Conservation (phyloP, 495 filamentous ascomycete genomes). For the Hypoxylon perforatum region DNA sequence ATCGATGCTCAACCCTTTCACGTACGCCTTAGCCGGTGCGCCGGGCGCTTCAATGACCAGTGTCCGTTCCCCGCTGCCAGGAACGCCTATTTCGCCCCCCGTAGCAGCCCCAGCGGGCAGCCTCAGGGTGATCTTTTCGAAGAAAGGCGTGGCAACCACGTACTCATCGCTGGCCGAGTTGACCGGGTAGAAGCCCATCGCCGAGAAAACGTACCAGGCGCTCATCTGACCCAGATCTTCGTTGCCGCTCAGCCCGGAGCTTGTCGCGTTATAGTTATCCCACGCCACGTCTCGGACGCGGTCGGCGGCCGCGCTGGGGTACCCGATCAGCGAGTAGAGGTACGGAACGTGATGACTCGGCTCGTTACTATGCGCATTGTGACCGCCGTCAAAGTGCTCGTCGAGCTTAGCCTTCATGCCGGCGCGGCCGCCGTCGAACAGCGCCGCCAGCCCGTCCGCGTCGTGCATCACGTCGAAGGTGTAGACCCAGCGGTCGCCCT, state of each 20-base stretch:
- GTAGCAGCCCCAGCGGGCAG: constrained; percentile 34
- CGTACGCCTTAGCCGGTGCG: constrained; percentile 38
- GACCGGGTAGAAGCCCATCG: constrained; percentile 46
- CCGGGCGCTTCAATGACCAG: constrained; percentile 43
- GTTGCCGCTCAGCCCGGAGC: constrained; percentile 45
- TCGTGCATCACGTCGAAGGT: constrained; percentile 49
- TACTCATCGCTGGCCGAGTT: constrained; percentile 47
- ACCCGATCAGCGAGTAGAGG: constrained; percentile 45
- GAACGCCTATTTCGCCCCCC: constrained; percentile 23
- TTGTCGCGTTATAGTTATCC: constrained; percentile 46
- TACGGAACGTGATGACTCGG: constrained; percentile 49
- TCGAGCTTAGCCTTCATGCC: constrained; percentile 47
- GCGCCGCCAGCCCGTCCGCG: constrained; percentile 34
- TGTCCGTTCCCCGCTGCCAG: constrained; percentile 18
- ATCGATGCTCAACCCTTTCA: constrained; percentile 44
- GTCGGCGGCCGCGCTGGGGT: constrained; percentile 38
- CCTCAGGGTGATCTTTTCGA: constrained; percentile 41
- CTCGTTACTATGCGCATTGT: constrained; percentile 52
- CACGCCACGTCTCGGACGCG: constrained; percentile 40
- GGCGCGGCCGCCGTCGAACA: constrained; percentile 39
- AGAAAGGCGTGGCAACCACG: constrained; percentile 45
- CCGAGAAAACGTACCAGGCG: constrained; percentile 48
- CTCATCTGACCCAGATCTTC: constrained; percentile 51
- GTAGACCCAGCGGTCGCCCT: constrained; percentile 48
- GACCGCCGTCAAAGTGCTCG: constrained; percentile 45